Evolutionary conservation across 176 grass and related monocot species (phyloP).

Genomic region (Oryza punctata): DNA sequence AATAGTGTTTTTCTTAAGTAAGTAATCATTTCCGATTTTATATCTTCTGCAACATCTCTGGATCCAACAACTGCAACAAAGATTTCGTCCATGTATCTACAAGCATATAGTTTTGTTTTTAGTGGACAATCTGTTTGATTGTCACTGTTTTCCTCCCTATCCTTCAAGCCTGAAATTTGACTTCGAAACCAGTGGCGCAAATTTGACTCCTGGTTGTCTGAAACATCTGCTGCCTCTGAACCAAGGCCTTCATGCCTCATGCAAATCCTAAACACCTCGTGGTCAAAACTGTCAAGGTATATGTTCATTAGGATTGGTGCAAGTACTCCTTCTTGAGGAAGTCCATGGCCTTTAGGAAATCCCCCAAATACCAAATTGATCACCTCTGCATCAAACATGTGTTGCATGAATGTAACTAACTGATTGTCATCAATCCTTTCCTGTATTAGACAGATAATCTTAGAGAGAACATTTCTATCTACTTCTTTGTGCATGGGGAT

Average conservation of each 20-base stretch:
- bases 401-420: slow-evolving; percentile 63
- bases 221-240: slow-evolving; percentile 33
- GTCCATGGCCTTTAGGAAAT: slow-evolving; percentile 84
- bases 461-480: slow-evolving; percentile 53
- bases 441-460: slow-evolving; percentile 69
- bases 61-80: slow-evolving; percentile 82
- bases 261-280: slow-evolving; percentile 75
- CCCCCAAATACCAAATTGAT: slow-evolving; percentile 88
- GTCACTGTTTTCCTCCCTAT: slow-evolving; percentile 30
- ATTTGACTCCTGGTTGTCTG: slow-evolving; percentile 49
- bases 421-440: slow-evolving; percentile 69
- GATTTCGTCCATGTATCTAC: slow-evolving; percentile 96
- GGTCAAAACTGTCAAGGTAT: slow-evolving; percentile 82
- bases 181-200: slow-evolving; percentile 79
- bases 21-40: slow-evolving; percentile 68
- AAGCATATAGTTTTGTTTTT: slow-evolving; percentile 61
- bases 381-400: slow-evolving; percentile 76
- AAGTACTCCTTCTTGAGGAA: slow-evolving; percentile 90
- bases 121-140: slow-evolving; percentile 29
- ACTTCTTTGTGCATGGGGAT: slow-evolving; percentile 72
- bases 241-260: slow-evolving; percentile 81
- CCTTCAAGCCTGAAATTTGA: slow-evolving; percentile 56
- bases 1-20: slow-evolving; percentile 65
- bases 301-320: slow-evolving; percentile 93
- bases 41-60: slow-evolving; percentile 56